phyloP scores from a whole-genome alignment of 2,329 filamentous ascomycete genomes.

The Sporothrix variecibatus region DNA sequence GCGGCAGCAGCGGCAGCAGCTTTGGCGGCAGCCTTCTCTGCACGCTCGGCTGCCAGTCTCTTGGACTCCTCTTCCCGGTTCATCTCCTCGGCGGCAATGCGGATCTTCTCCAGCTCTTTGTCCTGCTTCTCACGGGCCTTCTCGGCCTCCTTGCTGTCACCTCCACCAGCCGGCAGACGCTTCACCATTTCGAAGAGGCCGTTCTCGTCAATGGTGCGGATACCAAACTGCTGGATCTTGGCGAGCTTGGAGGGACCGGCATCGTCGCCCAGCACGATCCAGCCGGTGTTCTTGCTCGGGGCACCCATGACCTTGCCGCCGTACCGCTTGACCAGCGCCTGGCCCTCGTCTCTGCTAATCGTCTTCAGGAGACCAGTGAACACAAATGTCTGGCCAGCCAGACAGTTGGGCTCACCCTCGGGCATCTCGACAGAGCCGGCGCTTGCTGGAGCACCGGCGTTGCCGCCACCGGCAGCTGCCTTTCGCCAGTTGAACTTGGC shows the following conservation, averaged over 20 bases:
- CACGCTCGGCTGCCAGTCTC: slow-evolving; percentile 55
- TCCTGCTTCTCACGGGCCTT: slow-evolving; percentile 83
- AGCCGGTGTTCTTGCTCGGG: slow-evolving; percentile 91
- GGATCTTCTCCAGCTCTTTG: slow-evolving; percentile 80
- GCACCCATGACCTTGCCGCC: slow-evolving; percentile 85
- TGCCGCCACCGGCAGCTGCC: slow-evolving; percentile 57
- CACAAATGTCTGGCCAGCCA: slow-evolving; percentile 87
- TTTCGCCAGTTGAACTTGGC: slow-evolving; percentile 81
- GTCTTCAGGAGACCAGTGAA: slow-evolving; percentile 87
- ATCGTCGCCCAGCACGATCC: slow-evolving; percentile 86
- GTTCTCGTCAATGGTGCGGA: slow-evolving; percentile 93
- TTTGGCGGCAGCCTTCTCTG: slow-evolving; percentile 53
- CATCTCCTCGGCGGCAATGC: slow-evolving; percentile 79
- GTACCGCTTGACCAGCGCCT: slow-evolving; percentile 85
- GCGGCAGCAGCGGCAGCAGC: slow-evolving; percentile 47
- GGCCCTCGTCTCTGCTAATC: slow-evolving; percentile 80
- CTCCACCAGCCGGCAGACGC: slow-evolving; percentile 79
- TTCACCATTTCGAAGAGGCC: slow-evolving; percentile 86
- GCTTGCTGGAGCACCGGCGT: slow-evolving; percentile 63
- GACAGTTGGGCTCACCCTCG: slow-evolving; percentile 81
- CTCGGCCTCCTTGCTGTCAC: slow-evolving; percentile 82
- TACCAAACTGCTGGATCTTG: slow-evolving; percentile 75
- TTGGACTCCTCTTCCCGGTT: slow-evolving; percentile 73
- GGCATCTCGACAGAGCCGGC: slow-evolving; percentile 72
- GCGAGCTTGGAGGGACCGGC: slow-evolving; percentile 90